A percentile compares a stretch with the other conserved stretches of the same genome.
These are phyloP conservation scores for Ophiocordyceps sinensis DNA, from an alignment of 2,329 filamentous ascomycete genomes.

Conservation along the genomic window DNA sequence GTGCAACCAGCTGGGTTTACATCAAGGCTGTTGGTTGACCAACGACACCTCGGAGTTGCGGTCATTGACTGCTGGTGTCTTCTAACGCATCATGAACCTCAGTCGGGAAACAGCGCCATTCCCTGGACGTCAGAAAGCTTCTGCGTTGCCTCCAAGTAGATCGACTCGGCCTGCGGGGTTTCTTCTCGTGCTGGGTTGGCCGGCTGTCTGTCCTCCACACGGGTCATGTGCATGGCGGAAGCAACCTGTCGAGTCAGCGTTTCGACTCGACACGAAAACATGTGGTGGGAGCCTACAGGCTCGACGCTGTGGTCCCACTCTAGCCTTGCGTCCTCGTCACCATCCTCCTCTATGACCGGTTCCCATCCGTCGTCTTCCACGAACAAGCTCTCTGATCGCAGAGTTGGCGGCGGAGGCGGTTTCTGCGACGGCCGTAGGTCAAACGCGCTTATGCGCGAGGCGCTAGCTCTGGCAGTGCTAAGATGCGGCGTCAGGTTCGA, in stretches of 20 bases:
- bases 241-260: slow-evolving; percentile 25
- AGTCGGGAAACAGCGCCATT: slow-evolving; percentile 28
- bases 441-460: slow-evolving; percentile 22
- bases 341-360: slow-evolving; percentile 46
- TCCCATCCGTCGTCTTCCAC: slow-evolving; percentile 69
- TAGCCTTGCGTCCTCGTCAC: slow-evolving; percentile 51
- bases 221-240: slow-evolving; percentile 27
- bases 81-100: background rate
- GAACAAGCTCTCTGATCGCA: slow-evolving; percentile 55
- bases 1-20: slow-evolving; percentile 74
- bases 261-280: slow-evolving; percentile 1
- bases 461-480: slow-evolving; percentile 18
- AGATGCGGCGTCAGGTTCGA: slow-evolving; percentile 19
- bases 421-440: slow-evolving; percentile 38
- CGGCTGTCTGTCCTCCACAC: slow-evolving; percentile 15
- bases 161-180: slow-evolving; percentile 11
- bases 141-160: slow-evolving; percentile 54
- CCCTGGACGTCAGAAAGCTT: slow-evolving; percentile 51
- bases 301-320: slow-evolving; percentile 61
- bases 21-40: slow-evolving; percentile 14
- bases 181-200: slow-evolving; percentile 8
- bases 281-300: slow-evolving; percentile 30
- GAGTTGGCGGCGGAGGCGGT: slow-evolving; percentile 39
- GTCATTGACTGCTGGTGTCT: background rate
- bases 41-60: background rate